Evolutionary conservation across 192 early-diverging fungal species (phyloP), one percentile per base, ranked within the genome.

Genomic region (Coemansia sp.): DNA sequence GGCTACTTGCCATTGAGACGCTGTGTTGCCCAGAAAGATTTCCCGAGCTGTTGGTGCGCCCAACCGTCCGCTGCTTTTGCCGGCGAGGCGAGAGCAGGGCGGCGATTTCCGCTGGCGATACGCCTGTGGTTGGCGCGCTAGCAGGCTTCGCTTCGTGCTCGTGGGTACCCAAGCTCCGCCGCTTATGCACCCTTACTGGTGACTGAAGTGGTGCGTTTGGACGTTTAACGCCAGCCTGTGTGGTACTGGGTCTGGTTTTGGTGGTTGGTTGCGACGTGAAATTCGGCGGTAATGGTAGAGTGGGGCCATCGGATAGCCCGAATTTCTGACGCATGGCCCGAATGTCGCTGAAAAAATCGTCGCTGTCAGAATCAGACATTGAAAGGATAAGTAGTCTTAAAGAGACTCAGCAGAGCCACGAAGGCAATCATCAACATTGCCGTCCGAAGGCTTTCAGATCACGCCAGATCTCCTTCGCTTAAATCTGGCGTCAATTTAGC

Each of bases 311-410:
- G 19, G n/a, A 16, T 19, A 48, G 46, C 19, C 79, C 79, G 19
- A 81, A 67, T 54, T 70, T 66, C 17, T 62, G 70, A 27, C 79
- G 63, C 4, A 81, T 48, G 33, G 64, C 48, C 3, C 64, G 50
- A 33, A 81, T 67, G 17, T 75, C 79, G 64, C 79, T 75, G 67
- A 73, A 81, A 56, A 75, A 73, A 21, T 48, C 73, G 42, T 81
- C 79, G 62, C 73, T 81, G 40, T 81, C 79, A 16, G 73, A 75
- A 44, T 81, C 79, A 19, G 59, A 41, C n/a, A 21, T 53, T 14
- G 37, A 71, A 41, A 17, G 29, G 45, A 50, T 27, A 19, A 34
- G n/a, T 14, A 63, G n/a, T n/a, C n/a, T n/a, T 27, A 63, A 54
- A 36, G 19, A 21, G 44, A 70, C 24, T 1, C 37, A 39, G 10